These are phyloP conservation scores for Rhizopus delemar DNA, from an alignment of 371 early-diverging fungal genomes.

Conservation along the genomic window DNA sequence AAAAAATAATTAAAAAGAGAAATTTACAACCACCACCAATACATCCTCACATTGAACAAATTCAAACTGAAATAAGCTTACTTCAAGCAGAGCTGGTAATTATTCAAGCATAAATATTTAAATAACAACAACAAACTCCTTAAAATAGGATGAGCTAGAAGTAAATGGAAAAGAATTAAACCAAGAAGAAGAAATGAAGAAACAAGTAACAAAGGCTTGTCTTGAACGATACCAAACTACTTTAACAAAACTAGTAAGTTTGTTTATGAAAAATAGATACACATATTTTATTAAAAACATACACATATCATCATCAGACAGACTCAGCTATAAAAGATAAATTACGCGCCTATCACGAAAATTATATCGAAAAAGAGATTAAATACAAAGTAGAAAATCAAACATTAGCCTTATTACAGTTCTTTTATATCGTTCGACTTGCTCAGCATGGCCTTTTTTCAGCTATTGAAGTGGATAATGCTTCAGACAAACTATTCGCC, in stretches of 20 bases:
- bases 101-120: not conserved
- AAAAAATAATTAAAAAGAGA: not conserved
- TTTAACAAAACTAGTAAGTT: slow-evolving; percentile 9
- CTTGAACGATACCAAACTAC: slow-evolving; percentile 13
- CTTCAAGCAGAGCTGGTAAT: slow-evolving; percentile 33
- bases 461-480: slow-evolving; percentile 1
- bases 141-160: slow-evolving; percentile 4
- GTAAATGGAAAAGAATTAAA: slow-evolving; percentile 15
- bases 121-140: not conserved
- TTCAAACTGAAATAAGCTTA: slow-evolving; percentile 25
- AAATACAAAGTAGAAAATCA: slow-evolving; percentile 15
- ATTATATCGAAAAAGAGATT: slow-evolving; percentile 4
- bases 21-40: not conserved
- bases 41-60: slow-evolving; percentile 27
- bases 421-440: slow-evolving; percentile 41
- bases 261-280: too few relatives aligned
- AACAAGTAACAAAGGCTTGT: slow-evolving; percentile 6
- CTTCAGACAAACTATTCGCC: slow-evolving; percentile 18
- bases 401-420: slow-evolving; percentile 34
- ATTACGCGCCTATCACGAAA: slow-evolving; percentile 6
- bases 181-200: not conserved
- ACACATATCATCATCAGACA: not conserved
- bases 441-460: slow-evolving; percentile 40
- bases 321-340: slow-evolving; percentile 4
- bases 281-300: not conserved